Base-by-base conservation (phyloP, 1,139 yeast species). In the Suhomyces atakaporum region DNA sequence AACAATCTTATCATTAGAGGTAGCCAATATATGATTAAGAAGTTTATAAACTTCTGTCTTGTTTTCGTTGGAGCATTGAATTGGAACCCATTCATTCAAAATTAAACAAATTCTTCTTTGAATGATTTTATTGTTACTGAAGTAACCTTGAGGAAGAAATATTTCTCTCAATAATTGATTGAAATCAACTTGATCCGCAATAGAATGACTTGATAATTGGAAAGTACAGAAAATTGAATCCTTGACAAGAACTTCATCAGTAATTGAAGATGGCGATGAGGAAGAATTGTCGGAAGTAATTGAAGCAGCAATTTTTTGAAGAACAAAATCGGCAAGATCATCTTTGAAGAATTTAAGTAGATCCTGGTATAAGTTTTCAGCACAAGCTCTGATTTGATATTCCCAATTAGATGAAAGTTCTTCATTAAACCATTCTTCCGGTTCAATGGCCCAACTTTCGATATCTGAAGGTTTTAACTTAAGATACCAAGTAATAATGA, bases 351-450 rank as follows among this genome's bases (percentile, higher is more conserved):
- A 73, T 29, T 73, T 69, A 27, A 87, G 74, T 42, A 92, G 61
- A 52, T 86, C 95, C 44, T 82, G 87, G 53, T 81, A 90, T 47
- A 88, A 80, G 50, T 82, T 80, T 48, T 89, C 96, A 0, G 96
- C 89, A 58, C 96, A 87, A 2, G 95, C 90, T 36, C 96, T 71
- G 5, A 89, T 73, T 53, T 87, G 92, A 53, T 69, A 88, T 53
- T 90, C 97, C 80, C 88, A 88, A 50, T 86, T 81, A 6, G 80
- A 70, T 27, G 83, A 76, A 39, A 82, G 66, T 48, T 89, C 95
- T 53, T 86, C 95, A 45, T 81, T 81, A 22, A 87, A 80, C 88
- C 95, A 92, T 54, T 87, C 96, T 58, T 89, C 97, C 0, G 97
- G 96, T 42, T 88, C 96, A 22, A 75, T 60, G 10, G 69, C 60